These are phyloP conservation scores for Tetrahymena thermophila DNA, from an alignment of 73 alveolate species.

Conservation along the genomic window DNA sequence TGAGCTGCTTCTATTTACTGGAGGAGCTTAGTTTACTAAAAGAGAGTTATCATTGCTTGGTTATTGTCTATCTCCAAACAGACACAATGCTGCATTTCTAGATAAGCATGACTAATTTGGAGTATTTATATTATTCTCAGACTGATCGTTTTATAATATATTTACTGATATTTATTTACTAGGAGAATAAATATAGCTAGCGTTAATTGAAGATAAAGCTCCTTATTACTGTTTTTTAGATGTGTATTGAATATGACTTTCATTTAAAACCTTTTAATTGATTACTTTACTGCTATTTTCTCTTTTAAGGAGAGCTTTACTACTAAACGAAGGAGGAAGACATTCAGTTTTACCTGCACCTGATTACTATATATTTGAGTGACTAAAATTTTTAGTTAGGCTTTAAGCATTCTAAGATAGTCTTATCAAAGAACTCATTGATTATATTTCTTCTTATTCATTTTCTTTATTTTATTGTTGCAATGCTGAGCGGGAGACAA, in stretches of 20 bases:
- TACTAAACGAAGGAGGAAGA: not conserved
- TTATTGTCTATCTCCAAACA: not conserved
- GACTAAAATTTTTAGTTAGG: not conserved
- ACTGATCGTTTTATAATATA: not conserved
- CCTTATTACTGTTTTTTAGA: not conserved
- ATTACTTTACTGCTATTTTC: not conserved
- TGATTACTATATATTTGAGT: not conserved
- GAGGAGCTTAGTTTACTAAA: not conserved
- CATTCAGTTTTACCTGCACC: not conserved
- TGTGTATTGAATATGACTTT: not conserved
- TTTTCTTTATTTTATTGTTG: not conserved
- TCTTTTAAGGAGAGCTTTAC: not conserved
- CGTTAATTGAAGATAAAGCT: not conserved
- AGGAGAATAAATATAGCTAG: not conserved
- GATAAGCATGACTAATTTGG: not conserved
- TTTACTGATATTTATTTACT: not conserved
- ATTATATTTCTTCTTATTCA: not conserved
- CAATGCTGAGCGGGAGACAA: not conserved
- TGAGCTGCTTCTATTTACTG: not conserved
- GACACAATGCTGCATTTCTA: not conserved
- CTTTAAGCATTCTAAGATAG: not conserved
- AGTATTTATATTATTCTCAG: not conserved
- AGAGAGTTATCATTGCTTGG: not conserved
- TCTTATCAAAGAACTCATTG: not conserved
- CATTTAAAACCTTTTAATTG: not conserved